Evolutionary conservation across 345 rosid genomes (phyloP), one percentile per base, ranked within the genome.

Genomic region (Turnera subulata): DNA sequence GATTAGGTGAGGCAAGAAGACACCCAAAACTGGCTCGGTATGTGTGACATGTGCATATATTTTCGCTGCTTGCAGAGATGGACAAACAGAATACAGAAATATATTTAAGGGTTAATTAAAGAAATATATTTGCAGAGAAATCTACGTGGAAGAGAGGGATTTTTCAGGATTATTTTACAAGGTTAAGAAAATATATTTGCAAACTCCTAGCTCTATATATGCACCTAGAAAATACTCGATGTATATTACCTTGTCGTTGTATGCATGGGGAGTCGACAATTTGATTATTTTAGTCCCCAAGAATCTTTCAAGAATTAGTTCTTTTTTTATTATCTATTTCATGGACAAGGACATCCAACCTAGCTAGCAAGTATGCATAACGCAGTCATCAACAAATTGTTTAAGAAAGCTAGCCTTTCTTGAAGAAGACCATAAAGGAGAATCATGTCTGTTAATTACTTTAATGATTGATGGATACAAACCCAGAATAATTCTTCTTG

Each of bases 201-300:
- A 46, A 11, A 38, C 5, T 49, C 66, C 48, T 47, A 33, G 48
- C 26, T 40, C 20, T 51, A 10, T 47, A 7, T 58, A 46, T 60
- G n/a, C n/a, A n/a, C n/a, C n/a, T n/a, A 39, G 51, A 58, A 65
- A 61, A 45, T 13, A 18, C 11, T 57, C 33, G 20, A 56, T 53
- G 38, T 39, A 54, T 73, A 37, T 2, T 24, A 0, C 14, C 63
- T 75, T 70, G 70, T 39, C 56, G 61, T 69, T 57, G 42, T 57
- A 16, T 67, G 69, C 78, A 60, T 61, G 73, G 55, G 60, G 78
- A 62, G 78, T 73, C 73, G 78, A 77, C 82, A 54, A 67, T 62
- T 64, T 26, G n/a, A 48, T 53, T 73, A 46, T 55, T 58, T 51
- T 56, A 53, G 15, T 29, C 29, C 58, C 25, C 22, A 9, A 17